A percentile compares a stretch with the other conserved stretches of the same genome.
Evolutionary conservation across 129 eudicot species (phyloP).

Genomic region (Kitagawia praeruptora): DNA sequence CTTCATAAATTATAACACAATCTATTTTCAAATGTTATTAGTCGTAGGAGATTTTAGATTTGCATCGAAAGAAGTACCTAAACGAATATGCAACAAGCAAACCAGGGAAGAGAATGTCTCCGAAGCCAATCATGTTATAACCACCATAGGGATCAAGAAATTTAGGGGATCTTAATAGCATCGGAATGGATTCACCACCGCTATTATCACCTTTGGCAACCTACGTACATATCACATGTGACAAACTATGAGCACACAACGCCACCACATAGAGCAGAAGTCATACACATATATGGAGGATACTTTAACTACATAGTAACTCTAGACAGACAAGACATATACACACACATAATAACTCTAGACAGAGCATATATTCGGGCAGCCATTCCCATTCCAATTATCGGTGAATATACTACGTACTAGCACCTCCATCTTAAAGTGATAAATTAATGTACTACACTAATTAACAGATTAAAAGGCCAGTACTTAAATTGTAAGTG

Average conservation of each 20-base stretch:
- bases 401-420: not conserved
- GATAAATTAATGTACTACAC: too few species aligned
- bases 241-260: not conserved
- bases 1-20: too few species aligned
- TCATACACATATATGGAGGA: not conserved
- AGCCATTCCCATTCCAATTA: not conserved
- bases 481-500: not conserved
- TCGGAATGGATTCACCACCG: slow-evolving; percentile 91
- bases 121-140: slow-evolving; percentile 78
- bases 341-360: too few species aligned
- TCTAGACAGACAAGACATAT: too few species aligned
- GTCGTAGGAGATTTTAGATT: not conserved
- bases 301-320: not conserved
- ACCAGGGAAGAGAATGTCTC: slow-evolving; percentile 93
- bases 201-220: slow-evolving; percentile 79
- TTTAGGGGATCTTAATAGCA: slow-evolving; percentile 79
- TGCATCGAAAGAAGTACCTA: slow-evolving; percentile 34
- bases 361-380: not conserved
- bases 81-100: slow-evolving; percentile 60
- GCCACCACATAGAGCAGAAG: too few species aligned
- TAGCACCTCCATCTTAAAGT: not conserved
- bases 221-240: slow-evolving; percentile 34
- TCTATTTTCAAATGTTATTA: too few species aligned
- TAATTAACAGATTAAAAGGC: too few species aligned
- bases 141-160: slow-evolving; percentile 80